Evolutionary conservation across 805 yeast species (phyloP).

Genomic region (Martiniozyma abietophila): DNA sequence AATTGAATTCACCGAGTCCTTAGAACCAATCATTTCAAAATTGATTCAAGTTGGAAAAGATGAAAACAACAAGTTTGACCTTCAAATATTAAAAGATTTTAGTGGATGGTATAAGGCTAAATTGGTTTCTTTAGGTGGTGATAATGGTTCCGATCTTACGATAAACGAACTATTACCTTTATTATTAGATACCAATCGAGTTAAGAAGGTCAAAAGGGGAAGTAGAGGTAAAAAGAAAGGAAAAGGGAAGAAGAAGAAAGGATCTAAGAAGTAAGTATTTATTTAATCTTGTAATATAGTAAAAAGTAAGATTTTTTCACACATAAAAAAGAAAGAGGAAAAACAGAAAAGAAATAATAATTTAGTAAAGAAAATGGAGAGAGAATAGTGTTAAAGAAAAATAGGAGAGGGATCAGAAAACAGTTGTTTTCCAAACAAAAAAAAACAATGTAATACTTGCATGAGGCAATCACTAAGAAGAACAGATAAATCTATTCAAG

Average conservation of each 20-base stretch:
- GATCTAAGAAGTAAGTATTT: background rate
- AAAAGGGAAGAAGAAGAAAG: constrained; percentile 1
- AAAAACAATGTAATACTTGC: background rate
- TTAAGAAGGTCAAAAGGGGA: background rate
- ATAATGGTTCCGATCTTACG: background rate
- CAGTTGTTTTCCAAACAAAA: background rate
- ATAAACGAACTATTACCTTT: background rate
- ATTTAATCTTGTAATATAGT: background rate
- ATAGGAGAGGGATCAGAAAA: background rate
- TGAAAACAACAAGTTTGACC: constrained; percentile 5
- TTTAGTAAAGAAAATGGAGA: constrained; percentile 2
- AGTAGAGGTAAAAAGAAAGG: background rate
- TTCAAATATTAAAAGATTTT: constrained; percentile 7
- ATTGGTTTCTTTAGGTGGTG: background rate
- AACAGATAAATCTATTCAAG: background rate
- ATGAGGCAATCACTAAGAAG: background rate
- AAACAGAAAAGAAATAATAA: constrained; percentile 1
- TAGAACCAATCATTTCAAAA: constrained; percentile 1
- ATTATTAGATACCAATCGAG: background rate
- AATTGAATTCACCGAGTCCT: background rate
- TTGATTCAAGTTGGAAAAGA: constrained; percentile 5
- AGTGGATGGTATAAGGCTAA: constrained; percentile 6
- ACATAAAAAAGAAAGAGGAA: constrained; percentile 1
- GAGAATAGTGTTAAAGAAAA: background rate
- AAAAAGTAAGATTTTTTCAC: constrained; percentile 2